Conservation (phyloP, 768 basidiomycete genomes). For the Lactarius hengduanensis region DNA sequence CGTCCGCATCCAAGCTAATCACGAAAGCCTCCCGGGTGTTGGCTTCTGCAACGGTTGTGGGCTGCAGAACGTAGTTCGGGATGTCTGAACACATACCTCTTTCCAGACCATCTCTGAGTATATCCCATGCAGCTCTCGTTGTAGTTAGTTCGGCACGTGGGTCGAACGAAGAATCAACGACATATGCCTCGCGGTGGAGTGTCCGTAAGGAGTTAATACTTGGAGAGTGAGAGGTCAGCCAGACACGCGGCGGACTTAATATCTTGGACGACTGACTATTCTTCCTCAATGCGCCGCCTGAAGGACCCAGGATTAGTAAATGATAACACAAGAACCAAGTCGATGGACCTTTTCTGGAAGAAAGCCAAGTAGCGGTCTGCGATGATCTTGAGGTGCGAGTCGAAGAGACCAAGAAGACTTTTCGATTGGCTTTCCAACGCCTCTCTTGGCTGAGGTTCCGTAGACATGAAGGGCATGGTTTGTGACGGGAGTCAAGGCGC, state of each 20-base stretch:
- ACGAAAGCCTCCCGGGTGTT: constrained; percentile 81
- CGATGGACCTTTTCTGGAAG: constrained; percentile 76
- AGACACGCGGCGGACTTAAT: constrained; percentile 3
- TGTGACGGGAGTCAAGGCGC: not conserved
- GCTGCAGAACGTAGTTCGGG: not conserved
- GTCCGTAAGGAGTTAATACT: constrained; percentile 74
- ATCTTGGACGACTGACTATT: constrained; percentile 55
- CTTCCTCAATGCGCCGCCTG: constrained; percentile 82
- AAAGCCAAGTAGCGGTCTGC: constrained; percentile 78
- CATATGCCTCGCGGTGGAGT: constrained; percentile 68
- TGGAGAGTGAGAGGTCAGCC: not conserved
- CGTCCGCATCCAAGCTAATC: constrained; percentile 63
- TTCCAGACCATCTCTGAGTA: constrained; percentile 82
- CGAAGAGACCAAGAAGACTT: constrained; percentile 66
- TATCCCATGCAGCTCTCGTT: constrained; percentile 75
- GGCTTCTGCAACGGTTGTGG: constrained; percentile 55
- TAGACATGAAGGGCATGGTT: constrained; percentile 8
- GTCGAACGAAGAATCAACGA: constrained; percentile 68
- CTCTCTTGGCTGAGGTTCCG: constrained; percentile 19
- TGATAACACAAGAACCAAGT: constrained; percentile 21
- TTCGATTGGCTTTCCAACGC: constrained; percentile 19
- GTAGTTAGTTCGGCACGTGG: constrained; percentile 65
- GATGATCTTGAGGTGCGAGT: constrained; percentile 63
- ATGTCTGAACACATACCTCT: constrained; percentile 48
- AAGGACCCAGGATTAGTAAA: constrained; percentile 21